Evolutionary conservation across 2,329 filamentous ascomycete genomes (phyloP).

Genomic region (Fusarium sp.): DNA sequence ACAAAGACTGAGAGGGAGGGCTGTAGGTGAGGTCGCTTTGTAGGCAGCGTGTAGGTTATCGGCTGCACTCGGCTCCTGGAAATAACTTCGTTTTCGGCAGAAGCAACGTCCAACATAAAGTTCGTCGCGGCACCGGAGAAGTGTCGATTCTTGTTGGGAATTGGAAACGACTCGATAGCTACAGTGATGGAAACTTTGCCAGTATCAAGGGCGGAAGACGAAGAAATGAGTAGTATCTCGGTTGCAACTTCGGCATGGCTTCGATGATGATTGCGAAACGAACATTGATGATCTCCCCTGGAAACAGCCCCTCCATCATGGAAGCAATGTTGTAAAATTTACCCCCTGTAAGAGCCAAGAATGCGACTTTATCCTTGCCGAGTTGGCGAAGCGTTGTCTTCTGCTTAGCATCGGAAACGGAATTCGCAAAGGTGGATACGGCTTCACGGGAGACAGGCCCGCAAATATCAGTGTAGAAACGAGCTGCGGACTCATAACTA

Average conservation of each 20-base stretch:
- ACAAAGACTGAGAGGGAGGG: not conserved
- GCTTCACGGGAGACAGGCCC: not conserved
- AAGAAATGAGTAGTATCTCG: not conserved
- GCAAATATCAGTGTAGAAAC: not conserved
- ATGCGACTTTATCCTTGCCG: not conserved
- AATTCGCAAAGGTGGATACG: not conserved
- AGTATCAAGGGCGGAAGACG: accelerated
- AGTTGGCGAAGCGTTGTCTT: not conserved
- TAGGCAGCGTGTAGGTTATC: accelerated
- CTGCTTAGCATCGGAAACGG: not conserved
- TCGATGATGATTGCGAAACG: not conserved
- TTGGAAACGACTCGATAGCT: not conserved
- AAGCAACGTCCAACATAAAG: not conserved
- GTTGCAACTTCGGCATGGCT: not conserved
- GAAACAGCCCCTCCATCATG: not conserved
- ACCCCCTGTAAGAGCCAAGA: not conserved
- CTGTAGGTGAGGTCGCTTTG: not conserved
- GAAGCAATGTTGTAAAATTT: not conserved
- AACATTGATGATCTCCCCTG: accelerated
- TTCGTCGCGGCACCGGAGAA: not conserved
- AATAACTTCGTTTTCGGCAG: not conserved
- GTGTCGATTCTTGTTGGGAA: accelerated
- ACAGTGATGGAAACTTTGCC: accelerated
- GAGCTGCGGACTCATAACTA: not conserved
- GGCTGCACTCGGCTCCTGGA: not conserved